A percentile compares a stretch with the other conserved stretches of the same genome.
Conservation (phyloP, 139 green algal species). For the Volvox africanus region DNA sequence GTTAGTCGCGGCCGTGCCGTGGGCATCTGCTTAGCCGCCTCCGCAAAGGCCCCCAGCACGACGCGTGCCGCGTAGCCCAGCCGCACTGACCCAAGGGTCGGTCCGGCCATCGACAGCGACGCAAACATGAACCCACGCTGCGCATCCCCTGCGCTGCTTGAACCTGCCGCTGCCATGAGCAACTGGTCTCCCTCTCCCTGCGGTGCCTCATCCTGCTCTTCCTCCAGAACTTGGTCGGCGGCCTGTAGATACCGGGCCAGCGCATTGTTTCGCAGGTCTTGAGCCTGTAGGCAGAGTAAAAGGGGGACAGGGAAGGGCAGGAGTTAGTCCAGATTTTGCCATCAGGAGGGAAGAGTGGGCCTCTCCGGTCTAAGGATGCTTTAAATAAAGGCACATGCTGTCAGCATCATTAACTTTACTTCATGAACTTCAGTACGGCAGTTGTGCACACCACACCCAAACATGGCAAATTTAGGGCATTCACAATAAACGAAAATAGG, state of each 20-base stretch:
- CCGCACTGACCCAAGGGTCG: slow-evolving; percentile 8
- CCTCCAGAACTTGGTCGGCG: slow-evolving; percentile 42
- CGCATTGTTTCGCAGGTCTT: slow-evolving; percentile 67
- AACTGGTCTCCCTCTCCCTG: slow-evolving; percentile 40
- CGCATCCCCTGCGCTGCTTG: neutral
- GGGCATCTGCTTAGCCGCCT: slow-evolving; percentile 47
- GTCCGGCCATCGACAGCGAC: slow-evolving; percentile 5
- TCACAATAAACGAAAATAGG: neutral
- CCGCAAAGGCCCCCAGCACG: slow-evolving; percentile 46
- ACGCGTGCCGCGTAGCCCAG: slow-evolving; percentile 49
- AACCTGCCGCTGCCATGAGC: slow-evolving; percentile 3
- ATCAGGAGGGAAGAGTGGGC: neutral
- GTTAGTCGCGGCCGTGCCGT: slow-evolving; percentile 19
- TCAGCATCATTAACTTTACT: neutral
- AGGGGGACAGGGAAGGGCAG: too few species aligned
- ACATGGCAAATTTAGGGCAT: neutral
- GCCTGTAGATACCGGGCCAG: slow-evolving; percentile 63
- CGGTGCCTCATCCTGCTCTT: slow-evolving; percentile 32
- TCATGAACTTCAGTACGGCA: neutral
- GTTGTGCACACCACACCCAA: neutral
- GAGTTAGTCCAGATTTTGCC: neutral
- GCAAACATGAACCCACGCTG: neutral
- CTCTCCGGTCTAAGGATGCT: neutral
- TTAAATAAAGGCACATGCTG: neutral
- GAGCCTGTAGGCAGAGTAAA: neutral